phyloP scores from a whole-genome alignment of 495 filamentous ascomycete genomes.

The Friedmanniomyces simplex region DNA sequence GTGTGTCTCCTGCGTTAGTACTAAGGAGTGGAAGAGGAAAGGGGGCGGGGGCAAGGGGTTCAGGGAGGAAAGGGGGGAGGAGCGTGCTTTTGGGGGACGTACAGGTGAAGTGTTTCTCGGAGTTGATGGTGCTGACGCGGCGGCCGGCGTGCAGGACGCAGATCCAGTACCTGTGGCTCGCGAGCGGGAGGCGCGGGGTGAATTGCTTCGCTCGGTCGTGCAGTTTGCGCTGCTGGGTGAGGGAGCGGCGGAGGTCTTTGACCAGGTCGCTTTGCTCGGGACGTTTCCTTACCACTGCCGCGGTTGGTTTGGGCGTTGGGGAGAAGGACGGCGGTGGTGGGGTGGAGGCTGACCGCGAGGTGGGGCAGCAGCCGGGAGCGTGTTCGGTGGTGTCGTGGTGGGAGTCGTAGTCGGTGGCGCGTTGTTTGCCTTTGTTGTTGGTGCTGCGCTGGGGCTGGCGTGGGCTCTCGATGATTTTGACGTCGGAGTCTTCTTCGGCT shows the following conservation, averaged over 20 bases:
- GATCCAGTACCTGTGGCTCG: conserved; percentile 18
- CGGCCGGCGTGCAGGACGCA: conserved; percentile 10
- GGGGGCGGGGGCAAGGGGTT: too few relatives aligned
- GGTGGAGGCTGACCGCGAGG: not conserved
- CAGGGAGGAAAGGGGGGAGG: not conserved
- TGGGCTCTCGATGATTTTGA: not conserved
- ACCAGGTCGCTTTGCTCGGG: not conserved
- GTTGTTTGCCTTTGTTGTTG: not conserved
- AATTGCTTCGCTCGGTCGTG: conserved; percentile 2
- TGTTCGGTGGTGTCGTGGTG: conserved; percentile 1
- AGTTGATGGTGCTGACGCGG: not conserved
- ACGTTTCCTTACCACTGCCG: not conserved
- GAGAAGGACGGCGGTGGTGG: not conserved
- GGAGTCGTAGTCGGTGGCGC: not conserved
- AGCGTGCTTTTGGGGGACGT: not conserved
- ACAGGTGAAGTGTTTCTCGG: conserved; percentile 13
- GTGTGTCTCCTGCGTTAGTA: not conserved
- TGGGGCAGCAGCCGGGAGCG: not conserved
- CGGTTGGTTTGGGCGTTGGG: not conserved
- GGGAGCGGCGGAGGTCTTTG: conserved; percentile 8
- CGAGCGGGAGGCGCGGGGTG: conserved; percentile 6
- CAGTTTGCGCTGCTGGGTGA: not conserved
- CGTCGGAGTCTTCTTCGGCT: conserved; percentile 5
- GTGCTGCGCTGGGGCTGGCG: not conserved
- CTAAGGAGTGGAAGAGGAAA: too few relatives aligned